These are phyloP conservation scores for Talaromyces marneffei DNA, from an alignment of 2,329 filamentous ascomycete species.

Conservation along the genomic window DNA sequence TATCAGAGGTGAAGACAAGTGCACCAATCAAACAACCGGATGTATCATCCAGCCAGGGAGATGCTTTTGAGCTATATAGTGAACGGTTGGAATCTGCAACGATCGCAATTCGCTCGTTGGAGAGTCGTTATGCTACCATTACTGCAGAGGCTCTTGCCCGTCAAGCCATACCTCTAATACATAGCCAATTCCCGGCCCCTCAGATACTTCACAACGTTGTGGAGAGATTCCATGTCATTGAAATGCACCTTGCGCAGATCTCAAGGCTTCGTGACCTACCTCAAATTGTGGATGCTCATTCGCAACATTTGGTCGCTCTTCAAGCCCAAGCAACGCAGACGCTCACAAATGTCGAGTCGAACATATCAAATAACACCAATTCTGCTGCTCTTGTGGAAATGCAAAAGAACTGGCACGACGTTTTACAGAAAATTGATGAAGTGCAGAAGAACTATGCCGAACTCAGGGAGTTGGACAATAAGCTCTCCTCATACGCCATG, in stretches of 20 bases:
- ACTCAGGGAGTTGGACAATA: neutral
- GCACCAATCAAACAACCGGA: neutral
- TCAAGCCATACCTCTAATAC: constrained; percentile 30
- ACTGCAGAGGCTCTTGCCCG: constrained; percentile 32
- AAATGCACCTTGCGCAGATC: constrained; percentile 14
- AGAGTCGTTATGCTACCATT: constrained; percentile 48
- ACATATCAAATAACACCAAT: neutral
- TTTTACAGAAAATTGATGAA: neutral
- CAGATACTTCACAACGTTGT: constrained; percentile 19
- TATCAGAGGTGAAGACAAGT: constrained; percentile 1
- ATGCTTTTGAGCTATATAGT: neutral
- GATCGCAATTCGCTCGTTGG: constrained; percentile 35
- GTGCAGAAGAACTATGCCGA: neutral
- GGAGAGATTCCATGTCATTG: constrained; percentile 20
- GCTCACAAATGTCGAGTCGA: neutral
- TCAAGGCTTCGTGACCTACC: constrained; percentile 2
- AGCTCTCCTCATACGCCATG: constrained; percentile 8
- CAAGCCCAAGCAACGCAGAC: neutral
- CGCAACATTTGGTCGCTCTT: neutral
- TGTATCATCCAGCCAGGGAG: neutral
- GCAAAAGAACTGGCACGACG: neutral
- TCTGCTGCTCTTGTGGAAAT: neutral
- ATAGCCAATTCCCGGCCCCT: constrained; percentile 32
- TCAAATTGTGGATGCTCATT: constrained; percentile 3
- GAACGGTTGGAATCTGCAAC: constrained; percentile 16